Evolutionary conservation across 2,329 filamentous ascomycete species (phyloP).

Genomic region (Botrytis paeoniae): DNA sequence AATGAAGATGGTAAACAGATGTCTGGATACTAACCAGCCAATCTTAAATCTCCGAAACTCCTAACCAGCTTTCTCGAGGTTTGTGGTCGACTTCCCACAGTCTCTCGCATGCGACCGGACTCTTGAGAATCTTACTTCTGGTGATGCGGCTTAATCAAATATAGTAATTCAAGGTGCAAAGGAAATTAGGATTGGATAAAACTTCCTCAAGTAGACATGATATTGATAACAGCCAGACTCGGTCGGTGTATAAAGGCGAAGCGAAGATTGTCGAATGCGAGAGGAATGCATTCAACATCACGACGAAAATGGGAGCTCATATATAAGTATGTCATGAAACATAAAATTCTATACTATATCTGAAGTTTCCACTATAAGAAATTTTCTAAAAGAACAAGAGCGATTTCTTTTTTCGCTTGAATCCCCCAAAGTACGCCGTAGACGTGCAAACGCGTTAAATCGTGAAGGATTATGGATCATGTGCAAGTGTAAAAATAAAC

Average conservation of each 20-base stretch:
- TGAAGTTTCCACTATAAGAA: neutral
- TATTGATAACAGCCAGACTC: neutral
- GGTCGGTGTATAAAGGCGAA: neutral
- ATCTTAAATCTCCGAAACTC: neutral
- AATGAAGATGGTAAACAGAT: neutral
- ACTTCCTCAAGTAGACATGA: neutral
- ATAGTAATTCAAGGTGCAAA: neutral
- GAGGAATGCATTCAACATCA: neutral
- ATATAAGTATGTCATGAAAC: neutral
- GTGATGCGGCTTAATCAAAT: neutral
- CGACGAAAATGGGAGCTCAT: neutral
- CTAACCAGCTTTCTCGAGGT: too few relatives aligned
- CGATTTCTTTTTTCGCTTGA: neutral
- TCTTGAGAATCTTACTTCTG: neutral
- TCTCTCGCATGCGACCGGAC: neutral
- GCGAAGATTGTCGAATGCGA: neutral
- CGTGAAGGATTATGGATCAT: neutral
- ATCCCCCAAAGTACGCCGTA: neutral
- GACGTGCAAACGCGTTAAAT: neutral
- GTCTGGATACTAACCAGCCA: neutral
- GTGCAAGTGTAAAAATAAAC: neutral
- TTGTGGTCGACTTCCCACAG: neutral
- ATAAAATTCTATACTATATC: neutral
- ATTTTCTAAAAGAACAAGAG: neutral
- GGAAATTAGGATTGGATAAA: neutral